phyloP scores from a whole-genome alignment of 2,329 filamentous ascomycete species.

The Arthrobotrys pseudoclavata region DNA sequence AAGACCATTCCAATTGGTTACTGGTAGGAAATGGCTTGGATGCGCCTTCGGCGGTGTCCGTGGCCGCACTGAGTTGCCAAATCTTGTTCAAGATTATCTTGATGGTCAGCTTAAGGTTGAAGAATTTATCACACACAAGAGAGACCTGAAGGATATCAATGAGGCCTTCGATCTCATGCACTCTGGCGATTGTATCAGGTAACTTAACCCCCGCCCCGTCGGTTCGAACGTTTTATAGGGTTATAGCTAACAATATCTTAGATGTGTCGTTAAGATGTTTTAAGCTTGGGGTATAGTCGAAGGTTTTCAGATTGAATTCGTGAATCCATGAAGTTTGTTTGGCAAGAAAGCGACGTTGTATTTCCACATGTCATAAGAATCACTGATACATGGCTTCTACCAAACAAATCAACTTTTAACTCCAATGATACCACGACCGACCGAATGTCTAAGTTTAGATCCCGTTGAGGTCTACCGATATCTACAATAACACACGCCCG shows the following conservation, averaged over 20 bases:
- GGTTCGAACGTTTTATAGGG: neutral
- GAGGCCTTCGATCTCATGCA: conserved; percentile 94
- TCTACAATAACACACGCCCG: too few relatives aligned
- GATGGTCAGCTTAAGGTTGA: conserved; percentile 93
- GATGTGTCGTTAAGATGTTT: conserved; percentile 58
- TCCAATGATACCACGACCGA: neutral
- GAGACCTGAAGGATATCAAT: conserved; percentile 86
- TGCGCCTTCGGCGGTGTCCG: conserved; percentile 99
- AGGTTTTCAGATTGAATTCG: neutral
- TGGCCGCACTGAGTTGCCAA: conserved; percentile 90
- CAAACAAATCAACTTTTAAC: neutral
- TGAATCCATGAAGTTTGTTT: neutral
- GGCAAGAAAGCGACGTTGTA: neutral
- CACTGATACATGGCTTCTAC: neutral
- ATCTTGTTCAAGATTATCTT: conserved; percentile 90
- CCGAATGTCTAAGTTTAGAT: neutral
- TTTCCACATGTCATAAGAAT: neutral
- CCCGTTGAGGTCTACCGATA: neutral
- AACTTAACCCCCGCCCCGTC: conserved; percentile 69
- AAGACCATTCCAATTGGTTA: conserved; percentile 97
- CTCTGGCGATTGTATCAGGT: conserved; percentile 94
- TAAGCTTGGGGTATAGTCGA: neutral
- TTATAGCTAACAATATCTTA: conserved; percentile 24
- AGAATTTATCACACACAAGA: conserved; percentile 92
- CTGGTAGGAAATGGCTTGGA: conserved; percentile 96